phyloP scores from a whole-genome alignment of 1,139 yeast species.

The Magnusiomyces clavatus region DNA sequence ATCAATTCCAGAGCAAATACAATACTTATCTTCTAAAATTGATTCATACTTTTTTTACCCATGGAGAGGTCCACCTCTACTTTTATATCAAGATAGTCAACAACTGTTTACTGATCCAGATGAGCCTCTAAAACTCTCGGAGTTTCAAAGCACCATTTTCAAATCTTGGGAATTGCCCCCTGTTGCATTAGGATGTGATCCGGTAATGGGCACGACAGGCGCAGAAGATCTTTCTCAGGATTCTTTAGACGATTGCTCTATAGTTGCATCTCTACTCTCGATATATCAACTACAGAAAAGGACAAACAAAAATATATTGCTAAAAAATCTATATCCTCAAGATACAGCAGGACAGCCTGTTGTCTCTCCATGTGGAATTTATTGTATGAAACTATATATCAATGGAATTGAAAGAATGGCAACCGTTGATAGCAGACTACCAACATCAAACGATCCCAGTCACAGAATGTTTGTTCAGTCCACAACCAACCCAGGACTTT shows the following conservation, averaged over 20 bases:
- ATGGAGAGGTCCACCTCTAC: constrained; percentile 17
- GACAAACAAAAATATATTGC: constrained; percentile 17
- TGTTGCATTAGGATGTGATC: constrained; percentile 17
- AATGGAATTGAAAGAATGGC: constrained; percentile 56
- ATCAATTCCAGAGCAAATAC: constrained; percentile 18
- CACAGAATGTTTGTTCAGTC: constrained; percentile 35
- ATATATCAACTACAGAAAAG: constrained; percentile 26
- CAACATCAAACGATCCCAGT: constrained; percentile 24
- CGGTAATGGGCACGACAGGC: constrained; percentile 17
- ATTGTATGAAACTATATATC: constrained; percentile 39
- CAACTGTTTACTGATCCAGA: constrained; percentile 18
- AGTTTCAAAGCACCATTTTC: constrained; percentile 19
- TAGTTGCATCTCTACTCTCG: constrained; percentile 58
- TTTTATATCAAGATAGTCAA: background rate
- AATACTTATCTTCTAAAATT: constrained; percentile 22
- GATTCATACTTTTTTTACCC: constrained; percentile 21
- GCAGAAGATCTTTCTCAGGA: constrained; percentile 42
- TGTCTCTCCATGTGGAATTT: constrained; percentile 30
- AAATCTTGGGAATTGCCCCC: constrained; percentile 23
- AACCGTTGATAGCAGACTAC: constrained; percentile 42
- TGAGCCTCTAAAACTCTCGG: constrained; percentile 16
- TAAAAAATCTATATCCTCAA: constrained; percentile 22
- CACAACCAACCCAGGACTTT: constrained; percentile 32
- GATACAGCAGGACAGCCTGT: constrained; percentile 17
- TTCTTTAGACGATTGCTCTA: constrained; percentile 62